Base-by-base conservation (phyloP, 192 early-diverging fungal genomes). In the Diversispora epigaea region DNA sequence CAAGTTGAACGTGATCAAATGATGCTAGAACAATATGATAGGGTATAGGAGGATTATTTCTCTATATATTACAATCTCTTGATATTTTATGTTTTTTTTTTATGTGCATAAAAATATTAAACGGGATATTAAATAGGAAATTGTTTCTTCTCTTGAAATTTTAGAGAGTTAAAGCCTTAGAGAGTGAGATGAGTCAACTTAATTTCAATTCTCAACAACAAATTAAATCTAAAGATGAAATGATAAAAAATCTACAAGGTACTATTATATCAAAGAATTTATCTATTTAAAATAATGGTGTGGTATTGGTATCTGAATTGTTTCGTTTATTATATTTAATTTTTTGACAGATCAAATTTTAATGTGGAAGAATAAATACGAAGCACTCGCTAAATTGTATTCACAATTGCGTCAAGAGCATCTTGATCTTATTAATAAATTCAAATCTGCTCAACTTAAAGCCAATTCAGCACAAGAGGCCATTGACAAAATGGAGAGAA, bases 311-410 rank as follows among this genome's bases (percentile, higher is more conserved):
- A 32, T 32, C 25, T 32, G 25, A 32, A 32, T 32, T 32, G 0
- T 32, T 32, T 2, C 25, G 25, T 32, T 32, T 32, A 32, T 50
- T 54, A n/a, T 40, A 52, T 7, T 40, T 14, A n/a, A 58, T 40
- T 73, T 47, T 45, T 25, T 43, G 56, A 14, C 67, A 91, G 93
- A 95, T 46, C 94, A 98, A 88, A 86, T 99, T 32, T 89, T 91
- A 78, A 93, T 96, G 81, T 96, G 95, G 94, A 95, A 91, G 84
- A 92, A 96, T 80, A 99, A 97, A 83, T 98, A 98, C 81, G 95
- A 98, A 80, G 93, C 95, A 17, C 83, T 99, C 49, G 96, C 96
- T 68, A 99, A 99, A 71, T 85, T 98, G n/a, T 99, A 99, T 79
- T 94, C 96, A 10, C 93, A 97, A 80, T 84, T 99, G 43, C 89